Conservation (phyloP, 1,284 basidiomycete species). For the Ceratobasidium sp. region DNA sequence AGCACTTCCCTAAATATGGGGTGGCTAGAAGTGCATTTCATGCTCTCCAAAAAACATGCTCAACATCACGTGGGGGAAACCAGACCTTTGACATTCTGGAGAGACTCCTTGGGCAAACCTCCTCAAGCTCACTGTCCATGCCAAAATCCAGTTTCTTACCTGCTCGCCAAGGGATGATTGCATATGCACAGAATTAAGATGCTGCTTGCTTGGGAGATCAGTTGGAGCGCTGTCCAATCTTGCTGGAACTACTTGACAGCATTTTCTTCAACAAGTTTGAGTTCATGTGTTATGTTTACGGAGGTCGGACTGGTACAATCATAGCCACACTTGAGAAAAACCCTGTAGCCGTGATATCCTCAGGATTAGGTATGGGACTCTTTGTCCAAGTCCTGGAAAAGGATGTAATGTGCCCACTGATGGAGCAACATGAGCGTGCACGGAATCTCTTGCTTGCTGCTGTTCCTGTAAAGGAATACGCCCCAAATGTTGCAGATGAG, state of each 20-base stretch:
- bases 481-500: not conserved
- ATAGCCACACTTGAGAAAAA: not conserved
- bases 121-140: not conserved
- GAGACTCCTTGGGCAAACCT: not conserved
- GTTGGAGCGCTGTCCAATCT: not conserved
- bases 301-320: not conserved
- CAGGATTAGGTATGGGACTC: not conserved
- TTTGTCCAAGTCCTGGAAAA: not conserved
- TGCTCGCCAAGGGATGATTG: constrained; percentile 2
- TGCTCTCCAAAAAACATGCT: not conserved
- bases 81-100: not conserved
- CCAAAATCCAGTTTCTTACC: not conserved
- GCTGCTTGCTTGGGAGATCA: not conserved
- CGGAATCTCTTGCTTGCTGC: not conserved
- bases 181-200: not conserved
- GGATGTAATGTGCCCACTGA: not conserved
- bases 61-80: not conserved
- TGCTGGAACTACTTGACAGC: not conserved
- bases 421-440: not conserved
- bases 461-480: not conserved
- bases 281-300: not conserved
- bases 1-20: not conserved
- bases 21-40: not conserved
- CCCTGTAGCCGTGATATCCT: not conserved
- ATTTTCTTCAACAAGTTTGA: not conserved